Percentiles rank a stretch among this genome's conserved stretches.
phyloP scores from a whole-genome alignment of 768 basidiomycete genomes.

The Agaricus blazei region DNA sequence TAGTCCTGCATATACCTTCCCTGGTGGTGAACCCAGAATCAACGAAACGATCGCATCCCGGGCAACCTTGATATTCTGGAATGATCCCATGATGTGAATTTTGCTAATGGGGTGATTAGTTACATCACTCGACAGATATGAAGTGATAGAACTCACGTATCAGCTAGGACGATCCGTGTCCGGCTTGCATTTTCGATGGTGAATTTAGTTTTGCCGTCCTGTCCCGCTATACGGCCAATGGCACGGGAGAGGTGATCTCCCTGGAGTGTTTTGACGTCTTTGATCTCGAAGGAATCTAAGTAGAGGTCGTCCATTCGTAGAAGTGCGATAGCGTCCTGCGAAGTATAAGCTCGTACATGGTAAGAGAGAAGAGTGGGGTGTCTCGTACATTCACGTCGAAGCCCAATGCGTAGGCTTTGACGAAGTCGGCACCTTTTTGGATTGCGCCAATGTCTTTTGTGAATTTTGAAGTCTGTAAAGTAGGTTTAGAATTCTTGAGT shows the following conservation, averaged over 20 bases:
- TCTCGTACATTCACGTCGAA: constrained; percentile 84
- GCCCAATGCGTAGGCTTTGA: constrained; percentile 90
- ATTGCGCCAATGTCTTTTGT: constrained; percentile 91
- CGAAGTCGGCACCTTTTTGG: constrained; percentile 96
- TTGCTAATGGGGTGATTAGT: constrained; percentile 47
- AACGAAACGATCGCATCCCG: constrained; percentile 94
- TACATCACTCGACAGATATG: background rate
- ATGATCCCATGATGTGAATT: constrained; percentile 98
- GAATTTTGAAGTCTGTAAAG: constrained; percentile 80
- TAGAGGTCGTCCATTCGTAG: constrained; percentile 95
- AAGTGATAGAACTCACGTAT: constrained; percentile 62
- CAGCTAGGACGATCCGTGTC: constrained; percentile 97
- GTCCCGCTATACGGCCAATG: constrained; percentile 97
- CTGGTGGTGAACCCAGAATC: constrained; percentile 92
- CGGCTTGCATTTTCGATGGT: constrained; percentile 96
- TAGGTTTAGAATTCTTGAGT: background rate
- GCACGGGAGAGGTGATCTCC: constrained; percentile 98
- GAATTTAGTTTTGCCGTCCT: constrained; percentile 98
- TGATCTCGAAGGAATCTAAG: constrained; percentile 98
- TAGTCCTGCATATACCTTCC: constrained; percentile 88
- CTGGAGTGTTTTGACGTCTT: constrained; percentile 96
- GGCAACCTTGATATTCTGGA: constrained; percentile 97
- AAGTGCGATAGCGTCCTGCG: constrained; percentile 90
- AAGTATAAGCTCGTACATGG: background rate
- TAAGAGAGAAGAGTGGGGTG: background rate